A percentile compares a stretch with the other conserved stretches of the same genome.
These are phyloP conservation scores for Eutrema salsugineum DNA, from an alignment of 441 rosid species.

Conservation along the genomic window DNA sequence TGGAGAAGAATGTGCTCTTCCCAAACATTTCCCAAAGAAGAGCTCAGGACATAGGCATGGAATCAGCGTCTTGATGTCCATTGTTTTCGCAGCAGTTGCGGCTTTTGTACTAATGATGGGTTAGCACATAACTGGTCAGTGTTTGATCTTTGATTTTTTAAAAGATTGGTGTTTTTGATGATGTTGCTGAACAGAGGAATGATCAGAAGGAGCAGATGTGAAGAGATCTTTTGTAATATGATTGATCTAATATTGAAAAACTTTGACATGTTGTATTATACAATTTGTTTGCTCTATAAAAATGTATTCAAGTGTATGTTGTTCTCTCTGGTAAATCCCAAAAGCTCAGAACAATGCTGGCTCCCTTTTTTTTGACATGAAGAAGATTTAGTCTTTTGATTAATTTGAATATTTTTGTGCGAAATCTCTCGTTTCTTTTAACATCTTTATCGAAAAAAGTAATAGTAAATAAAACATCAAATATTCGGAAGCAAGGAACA, in stretches of 20 bases:
- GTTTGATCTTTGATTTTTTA: constrained; percentile 3
- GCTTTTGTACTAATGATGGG: constrained; percentile 34
- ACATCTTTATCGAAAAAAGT: not conserved
- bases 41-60: constrained; percentile 37
- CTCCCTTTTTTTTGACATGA: constrained; percentile 23
- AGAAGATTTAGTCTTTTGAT: constrained; percentile 18
- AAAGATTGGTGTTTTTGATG: constrained; percentile 27
- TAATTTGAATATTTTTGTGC: not conserved
- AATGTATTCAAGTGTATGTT: constrained; percentile 15
- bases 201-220: constrained; percentile 23
- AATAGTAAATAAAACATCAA: not conserved
- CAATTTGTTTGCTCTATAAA: constrained; percentile 31
- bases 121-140: constrained; percentile 12
- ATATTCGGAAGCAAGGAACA: constrained; percentile 29
- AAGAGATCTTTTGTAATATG: constrained; percentile 21
- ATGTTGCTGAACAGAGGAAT: constrained; percentile 22
- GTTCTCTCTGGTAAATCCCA: constrained; percentile 6
- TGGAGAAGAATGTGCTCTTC: constrained; percentile 93
- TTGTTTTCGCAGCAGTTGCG: constrained; percentile 32
- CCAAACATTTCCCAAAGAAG: constrained; percentile 45
- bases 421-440: constrained; percentile 6
- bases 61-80: constrained; percentile 22
- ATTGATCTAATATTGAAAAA: constrained; percentile 16
- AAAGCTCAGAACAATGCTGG: constrained; percentile 15
- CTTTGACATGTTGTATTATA: constrained; percentile 24